Conservation (phyloP, 2,329 filamentous ascomycete species). For the Cladosporium austrohemisphaericum region DNA sequence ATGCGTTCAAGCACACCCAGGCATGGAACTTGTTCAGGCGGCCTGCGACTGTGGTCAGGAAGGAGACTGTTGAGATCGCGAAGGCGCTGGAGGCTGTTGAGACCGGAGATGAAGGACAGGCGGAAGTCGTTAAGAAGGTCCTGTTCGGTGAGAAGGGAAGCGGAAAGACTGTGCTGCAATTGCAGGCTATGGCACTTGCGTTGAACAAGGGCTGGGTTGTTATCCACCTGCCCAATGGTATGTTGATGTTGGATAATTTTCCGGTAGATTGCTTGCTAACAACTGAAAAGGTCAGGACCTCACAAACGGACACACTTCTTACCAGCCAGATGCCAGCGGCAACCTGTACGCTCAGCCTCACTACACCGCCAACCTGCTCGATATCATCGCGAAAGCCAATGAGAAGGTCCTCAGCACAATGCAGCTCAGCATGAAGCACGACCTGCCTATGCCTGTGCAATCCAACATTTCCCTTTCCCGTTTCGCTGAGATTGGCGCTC, state of each 20-base stretch:
- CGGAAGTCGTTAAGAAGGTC: constrained; percentile 59
- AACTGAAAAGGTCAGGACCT: constrained; percentile 66
- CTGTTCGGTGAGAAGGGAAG: constrained; percentile 69
- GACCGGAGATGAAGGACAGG: constrained; percentile 31
- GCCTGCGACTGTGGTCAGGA: constrained; percentile 73
- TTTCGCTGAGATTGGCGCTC: constrained; percentile 64
- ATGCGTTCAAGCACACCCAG: constrained; percentile 89
- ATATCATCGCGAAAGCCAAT: constrained; percentile 71
- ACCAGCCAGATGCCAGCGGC: constrained; percentile 56
- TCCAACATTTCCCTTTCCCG: constrained; percentile 60
- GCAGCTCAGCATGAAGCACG: constrained; percentile 50
- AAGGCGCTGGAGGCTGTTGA: constrained; percentile 38
- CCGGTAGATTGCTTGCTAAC: constrained; percentile 1
- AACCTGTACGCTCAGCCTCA: constrained; percentile 71
- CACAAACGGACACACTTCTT: constrained; percentile 75
- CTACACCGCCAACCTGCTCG: constrained; percentile 71
- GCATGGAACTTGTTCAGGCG: constrained; percentile 81
- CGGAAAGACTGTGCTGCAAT: constrained; percentile 81
- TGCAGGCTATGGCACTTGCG: constrained; percentile 79
- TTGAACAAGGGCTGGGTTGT: constrained; percentile 85
- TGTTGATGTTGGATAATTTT: constrained; percentile 23
- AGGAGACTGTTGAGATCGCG: constrained; percentile 72
- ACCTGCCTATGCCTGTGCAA: constrained; percentile 58
- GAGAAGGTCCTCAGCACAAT: constrained; percentile 56
- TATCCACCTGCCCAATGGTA: constrained; percentile 84